Conservation (phyloP, 352 stramenopile species). For the Globisporangium orthogonon region DNA sequence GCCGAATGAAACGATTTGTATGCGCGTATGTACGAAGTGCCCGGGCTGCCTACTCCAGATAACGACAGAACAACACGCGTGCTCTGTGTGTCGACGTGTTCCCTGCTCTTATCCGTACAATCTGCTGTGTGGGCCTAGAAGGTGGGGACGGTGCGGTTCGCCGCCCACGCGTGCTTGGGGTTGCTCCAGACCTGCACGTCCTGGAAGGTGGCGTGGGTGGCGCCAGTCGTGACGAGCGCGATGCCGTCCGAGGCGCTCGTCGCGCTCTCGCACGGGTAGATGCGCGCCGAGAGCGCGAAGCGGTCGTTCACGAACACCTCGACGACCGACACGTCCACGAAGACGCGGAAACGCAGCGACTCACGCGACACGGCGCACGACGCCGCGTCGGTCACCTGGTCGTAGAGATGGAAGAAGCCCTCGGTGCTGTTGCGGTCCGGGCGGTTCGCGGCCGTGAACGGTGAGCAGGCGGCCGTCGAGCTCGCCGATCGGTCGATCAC, state of each 20-base stretch:
- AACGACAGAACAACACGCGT: too few relatives aligned
- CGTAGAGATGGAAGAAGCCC: conserved; percentile 58
- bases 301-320: conserved; percentile 71
- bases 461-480: conserved; percentile 35
- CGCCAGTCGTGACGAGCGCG: conserved; percentile 32
- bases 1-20: too few relatives aligned
- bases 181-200: conserved; percentile 64
- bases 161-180: conserved; percentile 52
- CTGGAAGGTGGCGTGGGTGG: conserved; percentile 31
- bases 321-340: conserved; percentile 62
- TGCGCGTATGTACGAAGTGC: too few relatives aligned
- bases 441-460: conserved; percentile 31
- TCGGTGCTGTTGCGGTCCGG: conserved; percentile 28
- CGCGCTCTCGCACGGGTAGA: conserved; percentile 52
- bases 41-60: too few relatives aligned
- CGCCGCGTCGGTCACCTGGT: conserved; percentile 24
- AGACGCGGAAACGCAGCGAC: conserved; percentile 50
- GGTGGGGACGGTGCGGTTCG: conserved; percentile 25
- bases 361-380: conserved; percentile 34
- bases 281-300: conserved; percentile 53
- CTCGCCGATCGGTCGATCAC: conserved; percentile 49
- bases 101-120: too few relatives aligned
- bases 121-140: conserved; percentile 14
- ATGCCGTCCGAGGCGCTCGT: conserved; percentile 44
- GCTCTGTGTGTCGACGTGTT: too few relatives aligned